These are phyloP conservation scores for Exserohilum turcica DNA, from an alignment of 2,329 filamentous ascomycete genomes.

Conservation along the genomic window DNA sequence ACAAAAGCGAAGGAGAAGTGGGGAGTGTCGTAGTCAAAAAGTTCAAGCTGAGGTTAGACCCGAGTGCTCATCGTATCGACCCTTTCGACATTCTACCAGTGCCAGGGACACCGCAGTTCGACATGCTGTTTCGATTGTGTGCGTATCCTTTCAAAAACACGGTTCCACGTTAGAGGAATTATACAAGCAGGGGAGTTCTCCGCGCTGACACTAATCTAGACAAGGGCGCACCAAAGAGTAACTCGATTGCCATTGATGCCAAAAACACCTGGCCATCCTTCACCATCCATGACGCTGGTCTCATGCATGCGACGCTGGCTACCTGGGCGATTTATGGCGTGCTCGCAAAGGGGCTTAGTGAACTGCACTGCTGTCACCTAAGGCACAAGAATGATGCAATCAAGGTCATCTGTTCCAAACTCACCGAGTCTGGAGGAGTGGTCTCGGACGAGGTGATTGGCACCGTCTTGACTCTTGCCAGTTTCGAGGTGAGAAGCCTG, in stretches of 20 bases:
- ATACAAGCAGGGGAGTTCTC: too few relatives aligned
- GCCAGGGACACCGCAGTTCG: conserved; percentile 26
- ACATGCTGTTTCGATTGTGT: conserved; percentile 33
- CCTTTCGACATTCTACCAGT: conserved; percentile 34
- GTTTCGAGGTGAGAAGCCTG: conserved; percentile 26
- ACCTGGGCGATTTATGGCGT: conserved; percentile 37
- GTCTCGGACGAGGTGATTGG: conserved; percentile 34
- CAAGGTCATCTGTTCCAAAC: conserved; percentile 29
- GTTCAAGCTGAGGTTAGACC: conserved; percentile 13
- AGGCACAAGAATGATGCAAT: conserved; percentile 36
- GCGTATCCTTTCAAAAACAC: conserved; percentile 2
- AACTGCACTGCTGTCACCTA: conserved; percentile 22
- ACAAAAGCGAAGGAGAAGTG: not conserved
- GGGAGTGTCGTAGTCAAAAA: not conserved
- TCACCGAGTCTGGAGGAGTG: conserved; percentile 12
- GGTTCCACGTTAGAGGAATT: too few relatives aligned
- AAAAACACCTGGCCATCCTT: conserved; percentile 31
- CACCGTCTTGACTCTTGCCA: conserved; percentile 31
- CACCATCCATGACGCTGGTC: conserved; percentile 27
- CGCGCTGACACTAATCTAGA: conserved; percentile 14
- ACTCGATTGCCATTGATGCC: conserved; percentile 30
- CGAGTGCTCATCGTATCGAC: conserved; percentile 24
- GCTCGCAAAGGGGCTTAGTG: conserved; percentile 17
- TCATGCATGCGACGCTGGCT: conserved; percentile 36
- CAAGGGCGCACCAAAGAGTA: conserved; percentile 19